Conservation (phyloP, 192 early-diverging fungal species). For the Coemansia sp. region DNA sequence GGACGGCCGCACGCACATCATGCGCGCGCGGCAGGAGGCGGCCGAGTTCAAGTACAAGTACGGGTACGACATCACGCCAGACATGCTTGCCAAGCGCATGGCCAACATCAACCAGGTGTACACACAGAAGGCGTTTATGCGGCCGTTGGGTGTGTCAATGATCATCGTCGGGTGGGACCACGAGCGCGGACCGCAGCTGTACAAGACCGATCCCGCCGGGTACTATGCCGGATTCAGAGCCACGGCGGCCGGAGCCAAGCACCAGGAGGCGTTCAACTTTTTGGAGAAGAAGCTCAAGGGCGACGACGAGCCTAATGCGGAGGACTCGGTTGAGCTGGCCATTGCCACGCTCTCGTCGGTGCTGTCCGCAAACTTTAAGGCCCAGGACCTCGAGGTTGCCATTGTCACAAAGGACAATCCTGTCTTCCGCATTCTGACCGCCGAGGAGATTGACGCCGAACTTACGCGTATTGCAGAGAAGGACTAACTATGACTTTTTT, state of each 20-base stretch:
- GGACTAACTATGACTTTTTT: constrained; percentile 22
- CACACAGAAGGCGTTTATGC: constrained; percentile 98
- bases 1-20: constrained; percentile 91
- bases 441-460: constrained; percentile 74
- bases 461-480: constrained; percentile 54
- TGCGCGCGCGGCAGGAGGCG: constrained; percentile 89
- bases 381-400: constrained; percentile 93
- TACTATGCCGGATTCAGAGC: constrained; percentile 98
- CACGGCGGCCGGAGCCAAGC: constrained; percentile 91
- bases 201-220: constrained; percentile 97
- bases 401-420: constrained; percentile 75
- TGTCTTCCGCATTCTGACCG: constrained; percentile 73
- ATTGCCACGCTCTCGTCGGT: constrained; percentile 91
- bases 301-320: constrained; percentile 69
- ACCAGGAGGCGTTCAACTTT: constrained; percentile 87
- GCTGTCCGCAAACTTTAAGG: constrained; percentile 93
- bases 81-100: constrained; percentile 96
- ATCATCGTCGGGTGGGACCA: constrained; percentile 95
- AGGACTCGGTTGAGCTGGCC: constrained; percentile 94
- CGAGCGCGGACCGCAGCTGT: constrained; percentile 95
- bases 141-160: constrained; percentile 97
- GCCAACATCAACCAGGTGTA: constrained; percentile 99
- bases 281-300: constrained; percentile 99
- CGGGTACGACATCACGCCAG: constrained; percentile 95
- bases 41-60: constrained; percentile 99